Evolutionary conservation across 148 eudicot genomes (phyloP).

Genomic region (Silene uniflora): DNA sequence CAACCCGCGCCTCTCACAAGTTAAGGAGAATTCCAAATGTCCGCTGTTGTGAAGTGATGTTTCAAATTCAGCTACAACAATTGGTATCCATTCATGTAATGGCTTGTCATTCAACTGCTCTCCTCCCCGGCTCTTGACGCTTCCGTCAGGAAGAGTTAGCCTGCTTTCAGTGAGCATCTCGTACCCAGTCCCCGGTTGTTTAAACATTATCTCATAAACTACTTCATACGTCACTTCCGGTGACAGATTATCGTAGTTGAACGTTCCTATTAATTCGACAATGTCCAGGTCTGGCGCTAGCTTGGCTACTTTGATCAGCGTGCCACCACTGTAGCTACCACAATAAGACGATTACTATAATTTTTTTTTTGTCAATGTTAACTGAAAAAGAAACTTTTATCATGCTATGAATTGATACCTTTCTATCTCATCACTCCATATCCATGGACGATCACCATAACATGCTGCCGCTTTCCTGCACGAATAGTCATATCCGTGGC

Average conservation of each 20-base stretch:
- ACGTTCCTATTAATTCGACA: background rate
- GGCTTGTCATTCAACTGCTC: constrained; percentile 1
- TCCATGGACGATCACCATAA: background rate
- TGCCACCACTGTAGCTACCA: background rate
- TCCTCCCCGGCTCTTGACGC: background rate
- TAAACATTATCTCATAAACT: background rate
- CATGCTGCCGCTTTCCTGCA: background rate
- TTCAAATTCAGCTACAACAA: constrained; percentile 1
- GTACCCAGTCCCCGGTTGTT: background rate
- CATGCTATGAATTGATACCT: background rate
- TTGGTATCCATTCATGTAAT: constrained; percentile 1
- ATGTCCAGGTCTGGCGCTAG: background rate
- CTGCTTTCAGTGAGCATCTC: constrained; percentile 4
- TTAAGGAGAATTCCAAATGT: background rate
- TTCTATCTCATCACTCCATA: background rate
- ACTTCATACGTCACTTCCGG: background rate
- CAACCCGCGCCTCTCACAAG: background rate
- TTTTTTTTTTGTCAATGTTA: background rate
- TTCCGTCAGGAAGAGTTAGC: constrained; percentile 7
- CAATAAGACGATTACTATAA: background rate
- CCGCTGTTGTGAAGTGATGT: background rate
- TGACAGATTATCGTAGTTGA: background rate
- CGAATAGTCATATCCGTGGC: background rate
- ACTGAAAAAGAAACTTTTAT: background rate
- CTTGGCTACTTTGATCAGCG: background rate